Base-by-base conservation (phyloP, 2,329 filamentous ascomycete species). In the Cladophialophora immunda region DNA sequence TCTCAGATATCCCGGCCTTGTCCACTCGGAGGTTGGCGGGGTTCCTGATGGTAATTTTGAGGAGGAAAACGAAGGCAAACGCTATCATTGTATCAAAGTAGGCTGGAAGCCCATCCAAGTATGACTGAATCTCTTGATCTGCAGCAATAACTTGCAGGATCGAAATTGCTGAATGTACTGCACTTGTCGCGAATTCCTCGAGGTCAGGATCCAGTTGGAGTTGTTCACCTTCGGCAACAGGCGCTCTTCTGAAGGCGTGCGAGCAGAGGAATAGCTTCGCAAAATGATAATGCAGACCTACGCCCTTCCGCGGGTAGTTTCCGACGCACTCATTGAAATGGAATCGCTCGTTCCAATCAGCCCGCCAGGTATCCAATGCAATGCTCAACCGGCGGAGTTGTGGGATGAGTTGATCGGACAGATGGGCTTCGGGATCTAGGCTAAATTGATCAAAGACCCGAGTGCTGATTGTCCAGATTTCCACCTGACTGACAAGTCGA, bases 401-500 rank as follows among this genome's bases (percentile, higher is more conserved):
- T 3, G 69, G 66, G 62, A 87, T 85, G 11, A 82, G 78, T 38
- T 83, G 80, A 62, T 86, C 85, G 1, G 82, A 81, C n/a, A 83
- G 78, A 0, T 84, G 83, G 6, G 88, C 77, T 0, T 82, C 79
- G 29, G 86, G 81, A 17, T 85, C 85, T 0, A 82, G 82, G 0
- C 86, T 85, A 65, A 89, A 88, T 0, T 85, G 87, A 78, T 70
- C 84, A 76, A 71, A 87, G 76, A 74, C 83, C 80, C 73, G 84
- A 15, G 83, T 83, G 70, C 88, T 77, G n/a, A 88, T 87, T n/a
- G 83, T 82, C 64, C 89, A 80, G 7, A 89, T 72, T 0, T 84
- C 83, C 6, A 89, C 84, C 68, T 89, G 86, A 50, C 85, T 86
- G 64, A 85, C 78, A 0, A 89, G 78, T 4, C 86, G 79, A 65